Evolutionary conservation across 2,329 filamentous ascomycete genomes (phyloP).

Genomic region (Zasmidium cellare): DNA sequence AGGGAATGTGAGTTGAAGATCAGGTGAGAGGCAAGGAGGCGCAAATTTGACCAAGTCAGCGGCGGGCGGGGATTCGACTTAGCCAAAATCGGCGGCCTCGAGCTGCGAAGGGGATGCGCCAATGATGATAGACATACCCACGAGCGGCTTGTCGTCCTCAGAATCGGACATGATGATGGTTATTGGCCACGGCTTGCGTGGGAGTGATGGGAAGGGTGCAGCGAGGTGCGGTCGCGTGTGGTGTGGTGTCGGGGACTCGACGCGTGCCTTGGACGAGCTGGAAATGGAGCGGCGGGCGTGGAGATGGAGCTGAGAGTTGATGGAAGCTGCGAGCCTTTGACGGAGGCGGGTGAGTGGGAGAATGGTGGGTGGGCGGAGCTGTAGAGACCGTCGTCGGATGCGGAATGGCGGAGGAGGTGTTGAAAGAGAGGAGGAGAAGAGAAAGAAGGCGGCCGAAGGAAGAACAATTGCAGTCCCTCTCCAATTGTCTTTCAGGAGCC

Average conservation of each 20-base stretch:
- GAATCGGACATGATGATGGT: slow-evolving; percentile 33
- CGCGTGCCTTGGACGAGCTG: slow-evolving; percentile 20
- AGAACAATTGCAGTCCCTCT: not conserved
- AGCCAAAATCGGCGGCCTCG: slow-evolving; percentile 21
- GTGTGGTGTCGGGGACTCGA: slow-evolving; percentile 18
- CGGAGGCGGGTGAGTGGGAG: slow-evolving; percentile 8
- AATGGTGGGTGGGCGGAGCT: slow-evolving; percentile 14
- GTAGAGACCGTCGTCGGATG: slow-evolving; percentile 19
- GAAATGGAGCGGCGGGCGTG: slow-evolving; percentile 2
- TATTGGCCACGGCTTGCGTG: slow-evolving; percentile 19
- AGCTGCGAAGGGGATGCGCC: slow-evolving; percentile 6
- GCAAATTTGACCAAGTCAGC: slow-evolving; percentile 30
- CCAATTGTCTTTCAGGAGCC: not conserved
- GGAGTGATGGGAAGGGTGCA: slow-evolving; percentile 3
- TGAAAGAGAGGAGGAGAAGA: slow-evolving; percentile 1
- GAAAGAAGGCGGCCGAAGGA: not conserved
- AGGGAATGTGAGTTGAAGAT: slow-evolving; percentile 6
- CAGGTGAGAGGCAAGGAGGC: slow-evolving; percentile 13
- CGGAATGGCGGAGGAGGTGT: not conserved
- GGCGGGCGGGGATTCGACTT: slow-evolving; percentile 24
- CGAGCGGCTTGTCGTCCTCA: slow-evolving; percentile 35
- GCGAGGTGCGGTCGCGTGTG: slow-evolving; percentile 5
- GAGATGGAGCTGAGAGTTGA: not conserved
- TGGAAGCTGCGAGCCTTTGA: slow-evolving; percentile 3
- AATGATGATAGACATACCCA: slow-evolving; percentile 29